Evolutionary conservation across 2,329 filamentous ascomycete genomes (phyloP), one percentile per base, ranked within the genome.

Genomic region (Fusarium acutatum): DNA sequence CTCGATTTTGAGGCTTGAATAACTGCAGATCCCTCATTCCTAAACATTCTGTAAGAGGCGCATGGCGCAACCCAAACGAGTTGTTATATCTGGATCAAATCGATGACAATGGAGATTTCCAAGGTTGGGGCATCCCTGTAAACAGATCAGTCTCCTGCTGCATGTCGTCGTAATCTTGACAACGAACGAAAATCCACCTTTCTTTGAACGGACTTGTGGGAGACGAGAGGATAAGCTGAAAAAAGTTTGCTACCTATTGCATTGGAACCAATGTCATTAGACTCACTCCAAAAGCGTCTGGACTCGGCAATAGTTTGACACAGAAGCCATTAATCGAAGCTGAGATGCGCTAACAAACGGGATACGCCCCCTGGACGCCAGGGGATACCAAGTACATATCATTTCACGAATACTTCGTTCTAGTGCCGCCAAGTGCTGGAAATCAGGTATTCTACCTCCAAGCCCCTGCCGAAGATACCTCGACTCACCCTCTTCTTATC

Each of bases 1-100:
- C 43, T 60, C 24, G n/a, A 32, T 26, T 22, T n/a, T 40, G 65
- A 74, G 64, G 60, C 62, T 70, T 75, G 68, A 30, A 24, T 22
- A 22, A 54, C 47, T 50, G 62, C 64, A 52, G 69, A 70, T 66
- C 64, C 67, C 53, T 54, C 75, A 77, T 75, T 77, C 72, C 70
- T 54, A 68, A 41, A 50, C 54, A 35, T 34, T 74, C 60, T 67
- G 49, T 18, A 52, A 61, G 56, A 58, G 63, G 50, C 53, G 54
- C 56, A 62, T 68, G 69, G 72, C 56, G 61, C 49, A 69, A 26
- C 43, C 67, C 22, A 40, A 60, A 60, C 40, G 47, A 58, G 62
- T 50, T 64, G 46, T 65, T 58, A 41, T 57, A 62, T 52, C 41
- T 59, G 61, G 64, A 61, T 64, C 28, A 60, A 63, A 63, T 53